Conservation (phyloP, 78 protist genomes). For the Dictyostelium discoideum region DNA sequence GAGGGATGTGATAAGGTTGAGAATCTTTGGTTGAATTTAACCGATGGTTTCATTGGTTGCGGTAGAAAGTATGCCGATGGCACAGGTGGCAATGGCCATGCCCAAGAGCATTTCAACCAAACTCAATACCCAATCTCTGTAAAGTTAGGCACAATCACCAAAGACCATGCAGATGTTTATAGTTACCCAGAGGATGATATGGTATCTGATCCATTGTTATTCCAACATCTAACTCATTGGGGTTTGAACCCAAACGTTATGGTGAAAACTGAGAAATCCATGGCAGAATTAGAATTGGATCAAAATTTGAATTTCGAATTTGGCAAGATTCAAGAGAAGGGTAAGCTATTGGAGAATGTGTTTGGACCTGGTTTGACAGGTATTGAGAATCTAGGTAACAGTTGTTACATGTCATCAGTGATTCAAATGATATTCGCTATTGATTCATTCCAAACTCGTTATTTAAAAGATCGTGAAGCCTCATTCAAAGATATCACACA, state of each 20-base stretch:
- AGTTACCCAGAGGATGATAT: constrained; percentile 86
- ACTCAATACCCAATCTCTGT: constrained; percentile 93
- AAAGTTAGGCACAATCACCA: constrained; percentile 97
- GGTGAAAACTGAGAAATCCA: constrained; percentile 94
- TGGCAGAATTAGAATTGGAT: constrained; percentile 93
- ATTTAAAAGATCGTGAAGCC: neutral
- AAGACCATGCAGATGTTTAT: constrained; percentile 82
- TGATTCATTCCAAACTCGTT: constrained; percentile 66
- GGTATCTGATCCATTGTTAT: constrained; percentile 91
- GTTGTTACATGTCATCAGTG: constrained; percentile 90
- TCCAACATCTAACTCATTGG: constrained; percentile 91
- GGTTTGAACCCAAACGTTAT: constrained; percentile 90
- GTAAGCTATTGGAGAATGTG: constrained; percentile 81
- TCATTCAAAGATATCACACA: constrained; percentile 55
- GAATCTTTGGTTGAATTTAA: constrained; percentile 95
- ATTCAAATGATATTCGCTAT: constrained; percentile 86
- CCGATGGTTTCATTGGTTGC: constrained; percentile 94
- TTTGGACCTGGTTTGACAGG: constrained; percentile 96
- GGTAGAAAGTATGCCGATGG: constrained; percentile 93
- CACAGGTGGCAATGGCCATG: constrained; percentile 94
- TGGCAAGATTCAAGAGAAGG: constrained; percentile 86
- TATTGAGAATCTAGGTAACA: constrained; percentile 95
- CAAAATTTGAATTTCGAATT: constrained; percentile 88
- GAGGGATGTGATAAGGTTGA: constrained; percentile 59
- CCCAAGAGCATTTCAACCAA: constrained; percentile 88